phyloP scores from a whole-genome alignment of 106 monocot species.

The Ottelia alismoides region DNA sequence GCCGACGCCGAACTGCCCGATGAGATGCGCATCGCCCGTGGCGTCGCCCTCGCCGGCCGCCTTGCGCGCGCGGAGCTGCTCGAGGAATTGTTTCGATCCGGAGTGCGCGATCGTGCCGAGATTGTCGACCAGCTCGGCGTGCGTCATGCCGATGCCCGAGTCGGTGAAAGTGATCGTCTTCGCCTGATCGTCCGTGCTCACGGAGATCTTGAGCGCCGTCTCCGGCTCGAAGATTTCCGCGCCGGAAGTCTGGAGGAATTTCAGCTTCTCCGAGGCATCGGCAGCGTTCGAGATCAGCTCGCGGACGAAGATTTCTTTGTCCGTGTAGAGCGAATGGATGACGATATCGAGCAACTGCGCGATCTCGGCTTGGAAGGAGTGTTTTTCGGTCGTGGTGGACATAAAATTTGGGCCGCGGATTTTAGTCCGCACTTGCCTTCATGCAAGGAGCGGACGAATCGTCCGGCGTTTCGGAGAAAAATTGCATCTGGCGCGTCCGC shows the following conservation, averaged over 20 bases:
- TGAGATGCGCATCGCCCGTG: slow-evolving; percentile 86
- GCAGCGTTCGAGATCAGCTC: slow-evolving; percentile 85
- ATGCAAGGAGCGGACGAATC: no score
- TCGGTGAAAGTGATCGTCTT: slow-evolving; percentile 74
- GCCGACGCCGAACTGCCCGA: slow-evolving; percentile 98
- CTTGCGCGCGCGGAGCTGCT: slow-evolving; percentile 90
- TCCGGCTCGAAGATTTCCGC: no score
- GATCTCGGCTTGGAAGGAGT: no score
- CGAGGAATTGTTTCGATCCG: slow-evolving; percentile 88
- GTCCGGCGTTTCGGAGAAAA: no score
- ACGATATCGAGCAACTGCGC: no score
- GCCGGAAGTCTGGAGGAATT: not conserved
- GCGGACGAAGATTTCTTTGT: slow-evolving; percentile 78
- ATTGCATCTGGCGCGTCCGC: no score
- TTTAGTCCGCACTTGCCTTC: no score
- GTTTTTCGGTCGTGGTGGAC: no score
- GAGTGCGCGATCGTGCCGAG: slow-evolving; percentile 97
- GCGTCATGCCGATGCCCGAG: slow-evolving; percentile 96
- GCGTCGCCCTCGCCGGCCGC: no score
- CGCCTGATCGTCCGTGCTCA: slow-evolving; percentile 62
- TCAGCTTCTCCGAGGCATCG: slow-evolving; percentile 24
- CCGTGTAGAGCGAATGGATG: slow-evolving; percentile 77
- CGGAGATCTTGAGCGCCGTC: slow-evolving; percentile 88
- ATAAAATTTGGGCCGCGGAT: no score
- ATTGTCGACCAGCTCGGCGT: slow-evolving; percentile 90